phyloP scores from a whole-genome alignment of 495 filamentous ascomycete genomes.

The Penicillium bialowiezense region DNA sequence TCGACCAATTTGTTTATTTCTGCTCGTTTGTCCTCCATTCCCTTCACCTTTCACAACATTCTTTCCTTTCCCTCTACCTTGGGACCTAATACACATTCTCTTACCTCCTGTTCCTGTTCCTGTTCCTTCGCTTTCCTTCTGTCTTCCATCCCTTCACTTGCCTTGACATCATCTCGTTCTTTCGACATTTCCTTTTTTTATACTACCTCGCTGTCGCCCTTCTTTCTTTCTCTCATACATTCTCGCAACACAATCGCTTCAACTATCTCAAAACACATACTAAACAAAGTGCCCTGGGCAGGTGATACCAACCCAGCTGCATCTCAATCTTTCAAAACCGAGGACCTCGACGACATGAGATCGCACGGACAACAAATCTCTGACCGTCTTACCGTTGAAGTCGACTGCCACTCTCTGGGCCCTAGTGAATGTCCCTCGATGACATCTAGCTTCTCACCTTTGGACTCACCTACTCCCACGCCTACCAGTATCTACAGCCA shows the following conservation, averaged over 20 bases:
- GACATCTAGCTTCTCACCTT: conserved; percentile 44
- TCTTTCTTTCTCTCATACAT: conserved; percentile 1
- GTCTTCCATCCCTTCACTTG: neutral
- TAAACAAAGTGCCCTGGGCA: conserved; percentile 24
- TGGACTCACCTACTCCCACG: conserved; percentile 45
- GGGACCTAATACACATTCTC: conserved; percentile 19
- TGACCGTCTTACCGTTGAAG: conserved; percentile 43
- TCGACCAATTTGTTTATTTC: conserved; percentile 45
- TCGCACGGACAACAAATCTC: conserved; percentile 36
- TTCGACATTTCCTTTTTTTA: neutral
- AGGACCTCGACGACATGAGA: conserved; percentile 41
- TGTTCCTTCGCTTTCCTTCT: conserved; percentile 1
- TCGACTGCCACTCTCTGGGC: conserved; percentile 43
- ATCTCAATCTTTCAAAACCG: conserved; percentile 23
- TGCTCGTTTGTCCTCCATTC: conserved; percentile 24
- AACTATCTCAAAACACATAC: conserved; percentile 1
- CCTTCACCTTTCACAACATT: conserved; percentile 27
- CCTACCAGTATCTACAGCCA: conserved; percentile 46
- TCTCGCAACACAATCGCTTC: neutral
- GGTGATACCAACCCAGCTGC: conserved; percentile 28
- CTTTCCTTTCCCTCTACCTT: conserved; percentile 18
- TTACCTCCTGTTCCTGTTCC: conserved; percentile 10
- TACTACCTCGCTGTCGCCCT: neutral
- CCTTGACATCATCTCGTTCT: conserved; percentile 2
- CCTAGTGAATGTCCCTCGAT: conserved; percentile 47